phyloP scores from a whole-genome alignment of 768 basidiomycete species.

The Lepiota venenata region DNA sequence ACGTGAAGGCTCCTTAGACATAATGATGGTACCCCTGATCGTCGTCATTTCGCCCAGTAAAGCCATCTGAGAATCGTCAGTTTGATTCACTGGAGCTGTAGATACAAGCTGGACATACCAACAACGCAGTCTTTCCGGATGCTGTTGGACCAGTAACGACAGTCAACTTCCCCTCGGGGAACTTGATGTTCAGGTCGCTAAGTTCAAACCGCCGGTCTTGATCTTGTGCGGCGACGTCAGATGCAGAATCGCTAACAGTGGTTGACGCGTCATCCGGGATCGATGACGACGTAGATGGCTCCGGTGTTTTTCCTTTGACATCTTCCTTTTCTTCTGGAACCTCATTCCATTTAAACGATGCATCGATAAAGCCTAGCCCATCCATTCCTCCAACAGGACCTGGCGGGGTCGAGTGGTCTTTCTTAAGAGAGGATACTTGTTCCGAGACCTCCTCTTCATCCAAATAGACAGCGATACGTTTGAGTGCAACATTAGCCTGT shows the following conservation, averaged over 20 bases:
- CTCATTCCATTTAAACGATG: slow-evolving; percentile 62
- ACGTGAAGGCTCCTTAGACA: slow-evolving; percentile 60
- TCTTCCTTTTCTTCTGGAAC: slow-evolving; percentile 29
- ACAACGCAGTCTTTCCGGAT: slow-evolving; percentile 77
- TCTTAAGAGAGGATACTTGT: slow-evolving; percentile 65
- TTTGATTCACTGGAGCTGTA: neutral
- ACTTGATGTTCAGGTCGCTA: slow-evolving; percentile 59
- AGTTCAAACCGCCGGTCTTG: slow-evolving; percentile 62
- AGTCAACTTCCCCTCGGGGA: slow-evolving; percentile 70
- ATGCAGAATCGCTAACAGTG: slow-evolving; percentile 12
- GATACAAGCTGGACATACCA: slow-evolving; percentile 37
- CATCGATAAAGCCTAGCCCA: slow-evolving; percentile 56
- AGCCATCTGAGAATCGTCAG: slow-evolving; percentile 46
- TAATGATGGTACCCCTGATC: slow-evolving; percentile 45
- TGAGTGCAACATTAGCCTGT: slow-evolving; percentile 59
- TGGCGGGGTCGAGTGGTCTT: slow-evolving; percentile 22
- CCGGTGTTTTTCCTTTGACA: slow-evolving; percentile 10
- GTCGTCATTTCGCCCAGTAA: slow-evolving; percentile 71
- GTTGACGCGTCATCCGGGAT: neutral
- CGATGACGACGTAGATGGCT: neutral
- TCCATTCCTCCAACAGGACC: slow-evolving; percentile 27
- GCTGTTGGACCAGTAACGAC: slow-evolving; percentile 80
- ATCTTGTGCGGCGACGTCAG: slow-evolving; percentile 18
- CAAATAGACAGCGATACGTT: slow-evolving; percentile 65
- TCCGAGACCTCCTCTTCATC: slow-evolving; percentile 67